phyloP scores from a whole-genome alignment of 495 filamentous ascomycete species.

The Daldinia bambusicola region DNA sequence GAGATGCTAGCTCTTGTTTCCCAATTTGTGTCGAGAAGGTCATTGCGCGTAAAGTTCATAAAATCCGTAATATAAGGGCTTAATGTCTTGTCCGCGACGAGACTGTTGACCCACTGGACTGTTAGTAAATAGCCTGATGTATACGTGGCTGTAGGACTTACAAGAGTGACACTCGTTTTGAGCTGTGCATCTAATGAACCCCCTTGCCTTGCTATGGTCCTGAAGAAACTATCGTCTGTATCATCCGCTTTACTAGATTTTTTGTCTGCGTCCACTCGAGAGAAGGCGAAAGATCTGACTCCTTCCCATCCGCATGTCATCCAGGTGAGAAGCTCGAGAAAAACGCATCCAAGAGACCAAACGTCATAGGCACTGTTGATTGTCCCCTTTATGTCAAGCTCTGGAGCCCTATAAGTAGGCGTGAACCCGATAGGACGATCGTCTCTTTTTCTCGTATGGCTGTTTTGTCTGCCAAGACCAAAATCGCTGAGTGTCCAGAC shows the following conservation, averaged over 20 bases:
- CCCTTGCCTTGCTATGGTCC: neutral
- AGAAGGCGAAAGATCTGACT: constrained; percentile 25
- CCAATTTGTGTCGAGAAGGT: constrained; percentile 23
- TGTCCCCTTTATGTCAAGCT: constrained; percentile 31
- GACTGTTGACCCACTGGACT: constrained; percentile 13
- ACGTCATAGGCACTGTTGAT: constrained; percentile 37
- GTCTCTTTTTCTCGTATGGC: neutral
- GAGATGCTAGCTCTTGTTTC: constrained; percentile 14
- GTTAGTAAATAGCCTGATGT: constrained; percentile 4
- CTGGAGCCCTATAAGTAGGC: constrained; percentile 35
- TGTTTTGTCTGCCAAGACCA: constrained; percentile 13
- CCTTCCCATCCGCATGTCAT: constrained; percentile 38
- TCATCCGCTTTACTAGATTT: neutral
- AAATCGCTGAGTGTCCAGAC: constrained; percentile 16
- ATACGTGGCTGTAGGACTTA: neutral
- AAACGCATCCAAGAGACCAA: constrained; percentile 48
- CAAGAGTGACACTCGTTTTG: constrained; percentile 14
- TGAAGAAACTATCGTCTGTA: constrained; percentile 16
- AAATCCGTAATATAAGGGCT: constrained; percentile 14
- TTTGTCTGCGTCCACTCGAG: constrained; percentile 9
- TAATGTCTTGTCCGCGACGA: neutral
- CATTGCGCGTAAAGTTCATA: constrained; percentile 2
- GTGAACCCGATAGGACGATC: constrained; percentile 21
- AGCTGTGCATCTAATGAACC: constrained; percentile 6
- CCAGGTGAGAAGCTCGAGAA: constrained; percentile 44